Evolutionary conservation across 2,329 filamentous ascomycete species (phyloP).

Genomic region (Colletotrichum musicola): DNA sequence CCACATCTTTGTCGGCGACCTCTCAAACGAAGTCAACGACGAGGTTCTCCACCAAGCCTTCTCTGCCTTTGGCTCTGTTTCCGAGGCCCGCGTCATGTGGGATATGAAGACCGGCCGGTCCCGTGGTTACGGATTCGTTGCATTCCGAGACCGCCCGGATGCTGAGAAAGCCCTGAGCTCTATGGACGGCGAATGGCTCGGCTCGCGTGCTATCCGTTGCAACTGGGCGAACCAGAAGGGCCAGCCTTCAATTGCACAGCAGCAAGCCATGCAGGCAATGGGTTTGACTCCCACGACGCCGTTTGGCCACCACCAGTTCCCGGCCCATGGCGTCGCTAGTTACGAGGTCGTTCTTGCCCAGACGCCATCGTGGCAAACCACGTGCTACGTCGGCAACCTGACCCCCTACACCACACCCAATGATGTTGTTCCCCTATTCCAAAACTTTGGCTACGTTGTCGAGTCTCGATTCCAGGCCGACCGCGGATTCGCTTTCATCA

Average conservation of each 20-base stretch:
- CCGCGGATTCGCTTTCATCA: constrained; percentile 97
- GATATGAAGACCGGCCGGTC: constrained; percentile 99
- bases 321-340: constrained; percentile 94
- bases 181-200: constrained; percentile 99
- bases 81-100: constrained; percentile 99
- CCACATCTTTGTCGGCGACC: constrained; percentile 97
- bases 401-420: constrained; percentile 98
- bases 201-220: constrained; percentile 96
- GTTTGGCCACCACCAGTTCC: constrained; percentile 97
- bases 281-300: constrained; percentile 98
- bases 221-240: constrained; percentile 99
- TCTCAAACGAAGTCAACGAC: constrained; percentile 99
- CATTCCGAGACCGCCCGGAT: constrained; percentile 92
- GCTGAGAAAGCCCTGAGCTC: constrained; percentile 96
- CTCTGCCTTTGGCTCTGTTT: constrained; percentile 94
- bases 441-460: constrained; percentile 97
- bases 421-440: constrained; percentile 96
- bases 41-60: constrained; percentile 95
- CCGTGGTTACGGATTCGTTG: constrained; percentile 97
- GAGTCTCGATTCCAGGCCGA: constrained; percentile 99
- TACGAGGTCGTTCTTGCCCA: constrained; percentile 97
- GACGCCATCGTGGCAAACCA: constrained; percentile 98
- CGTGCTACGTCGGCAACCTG: constrained; percentile 96
- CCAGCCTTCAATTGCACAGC: constrained; percentile 98
- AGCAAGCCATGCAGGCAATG: constrained; percentile 97